Evolutionary conservation across 768 basidiomycete species (phyloP).

Genomic region (Calocybe indica): DNA sequence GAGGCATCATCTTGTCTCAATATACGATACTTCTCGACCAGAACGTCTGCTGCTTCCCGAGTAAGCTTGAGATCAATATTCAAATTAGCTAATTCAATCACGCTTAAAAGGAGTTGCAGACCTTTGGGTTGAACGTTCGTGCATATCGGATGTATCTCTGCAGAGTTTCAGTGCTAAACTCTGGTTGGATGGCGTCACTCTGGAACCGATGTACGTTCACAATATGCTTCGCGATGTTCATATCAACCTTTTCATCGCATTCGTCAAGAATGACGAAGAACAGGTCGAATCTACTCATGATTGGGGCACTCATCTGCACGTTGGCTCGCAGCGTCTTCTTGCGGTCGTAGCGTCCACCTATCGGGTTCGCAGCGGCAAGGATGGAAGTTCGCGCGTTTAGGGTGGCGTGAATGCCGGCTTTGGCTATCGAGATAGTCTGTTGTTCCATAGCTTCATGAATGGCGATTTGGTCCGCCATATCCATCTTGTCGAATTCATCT

Average conservation of each 20-base stretch:
- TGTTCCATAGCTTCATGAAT: slow-evolving; percentile 99
- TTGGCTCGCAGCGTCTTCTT: slow-evolving; percentile 90
- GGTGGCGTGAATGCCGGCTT: slow-evolving; percentile 98
- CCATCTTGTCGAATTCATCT: slow-evolving; percentile 99
- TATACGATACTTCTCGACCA: slow-evolving; percentile 93
- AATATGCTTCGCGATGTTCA: slow-evolving; percentile 94
- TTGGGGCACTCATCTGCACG: slow-evolving; percentile 95
- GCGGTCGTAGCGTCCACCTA: slow-evolving; percentile 95
- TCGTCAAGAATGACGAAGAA: slow-evolving; percentile 99
- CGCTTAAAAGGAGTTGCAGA: slow-evolving; percentile 21
- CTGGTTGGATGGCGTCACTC: slow-evolving; percentile 91
- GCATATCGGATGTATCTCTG: slow-evolving; percentile 98
- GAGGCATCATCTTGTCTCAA: slow-evolving; percentile 90
- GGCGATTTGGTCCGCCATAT: slow-evolving; percentile 95
- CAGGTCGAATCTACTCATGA: slow-evolving; percentile 97
- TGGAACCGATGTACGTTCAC: slow-evolving; percentile 96
- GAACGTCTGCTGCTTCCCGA: slow-evolving; percentile 83
- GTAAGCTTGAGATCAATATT: slow-evolving; percentile 57
- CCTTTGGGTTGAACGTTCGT: slow-evolving; percentile 96
- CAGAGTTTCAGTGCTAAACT: slow-evolving; percentile 94
- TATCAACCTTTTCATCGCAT: slow-evolving; percentile 87
- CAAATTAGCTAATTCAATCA: not conserved
- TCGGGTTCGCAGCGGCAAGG: slow-evolving; percentile 94
- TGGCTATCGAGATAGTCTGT: slow-evolving; percentile 98
- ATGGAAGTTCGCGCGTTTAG: slow-evolving; percentile 97